Evolutionary conservation across 345 rosid genomes (phyloP).

Genomic region (Dimocarpus longan): DNA sequence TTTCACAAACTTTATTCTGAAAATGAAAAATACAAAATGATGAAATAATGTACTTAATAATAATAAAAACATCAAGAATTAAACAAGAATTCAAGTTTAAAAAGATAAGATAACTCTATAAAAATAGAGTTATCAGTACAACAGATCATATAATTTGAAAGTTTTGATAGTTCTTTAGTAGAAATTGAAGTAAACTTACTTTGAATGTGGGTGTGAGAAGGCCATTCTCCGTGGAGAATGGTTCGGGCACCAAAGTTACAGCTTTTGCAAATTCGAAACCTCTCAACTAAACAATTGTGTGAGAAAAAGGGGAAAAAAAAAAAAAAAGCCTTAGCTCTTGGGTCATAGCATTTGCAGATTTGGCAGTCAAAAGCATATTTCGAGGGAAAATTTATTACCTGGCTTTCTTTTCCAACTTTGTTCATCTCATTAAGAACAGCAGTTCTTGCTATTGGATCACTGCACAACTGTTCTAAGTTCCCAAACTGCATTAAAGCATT

Average conservation of each 20-base stretch:
- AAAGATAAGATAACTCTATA: no score
- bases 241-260: slow-evolving; percentile 77
- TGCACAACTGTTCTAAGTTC: slow-evolving; percentile 63
- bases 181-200: slow-evolving; percentile 38
- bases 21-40: no score
- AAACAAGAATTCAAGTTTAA: no score
- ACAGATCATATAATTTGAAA: not conserved
- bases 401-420: no score
- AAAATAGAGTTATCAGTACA: no score
- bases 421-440: slow-evolving; percentile 62
- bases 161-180: not conserved
- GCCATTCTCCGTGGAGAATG: slow-evolving; percentile 77
- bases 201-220: slow-evolving; percentile 89
- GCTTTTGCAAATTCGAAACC: slow-evolving; percentile 83
- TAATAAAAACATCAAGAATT: no score
- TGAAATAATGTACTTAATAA: no score
- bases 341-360: no score
- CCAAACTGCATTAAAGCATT: slow-evolving; percentile 49
- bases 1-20: no score
- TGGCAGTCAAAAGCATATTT: no score
- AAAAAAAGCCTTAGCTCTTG: no score
- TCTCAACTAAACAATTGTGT: slow-evolving; percentile 47
- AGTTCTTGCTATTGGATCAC: slow-evolving; percentile 56
- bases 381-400: not conserved
- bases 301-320: not conserved